phyloP scores from a whole-genome alignment of 805 yeast genomes.

The Geotrichum ghanense region DNA sequence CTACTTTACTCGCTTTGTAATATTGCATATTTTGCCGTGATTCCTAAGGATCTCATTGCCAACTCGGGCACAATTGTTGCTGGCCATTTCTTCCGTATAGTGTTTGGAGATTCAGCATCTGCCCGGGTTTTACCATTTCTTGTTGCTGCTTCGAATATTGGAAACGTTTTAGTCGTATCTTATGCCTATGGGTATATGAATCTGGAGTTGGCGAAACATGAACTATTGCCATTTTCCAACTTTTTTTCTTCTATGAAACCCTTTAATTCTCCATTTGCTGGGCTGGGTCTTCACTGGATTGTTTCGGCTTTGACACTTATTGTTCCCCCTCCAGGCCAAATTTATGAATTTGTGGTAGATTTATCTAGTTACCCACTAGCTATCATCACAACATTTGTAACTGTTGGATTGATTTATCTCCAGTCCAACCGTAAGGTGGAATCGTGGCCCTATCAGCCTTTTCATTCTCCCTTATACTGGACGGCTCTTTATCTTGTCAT shows the following conservation, averaged over 20 bases:
- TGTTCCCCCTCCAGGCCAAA: constrained; percentile 52
- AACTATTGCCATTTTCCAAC: constrained; percentile 38
- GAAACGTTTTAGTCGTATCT: constrained; percentile 53
- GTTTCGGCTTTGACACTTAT: constrained; percentile 42
- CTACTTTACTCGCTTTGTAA: constrained; percentile 45
- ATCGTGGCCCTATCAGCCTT: constrained; percentile 30
- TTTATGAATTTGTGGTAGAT: constrained; percentile 52
- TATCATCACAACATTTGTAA: constrained; percentile 41
- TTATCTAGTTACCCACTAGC: constrained; percentile 55
- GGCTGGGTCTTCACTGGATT: constrained; percentile 43
- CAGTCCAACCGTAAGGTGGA: constrained; percentile 31
- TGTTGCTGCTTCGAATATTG: constrained; percentile 51
- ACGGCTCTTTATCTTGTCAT: constrained; percentile 32
- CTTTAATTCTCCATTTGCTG: constrained; percentile 29
- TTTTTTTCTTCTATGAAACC: constrained; percentile 33
- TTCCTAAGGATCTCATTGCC: constrained; percentile 30
- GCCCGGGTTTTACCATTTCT: constrained; percentile 40
- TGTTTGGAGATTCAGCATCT: constrained; percentile 46
- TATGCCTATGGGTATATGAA: constrained; percentile 51
- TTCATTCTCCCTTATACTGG: constrained; percentile 22
- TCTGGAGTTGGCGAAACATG: constrained; percentile 43
- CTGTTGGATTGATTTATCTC: constrained; percentile 42
- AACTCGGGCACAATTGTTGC: constrained; percentile 54
- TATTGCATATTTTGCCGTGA: constrained; percentile 45
- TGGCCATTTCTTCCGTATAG: constrained; percentile 45